Evolutionary conservation across 1,139 yeast genomes (phyloP), one percentile per base, ranked within the genome.

Genomic region (Candida pseudocylindracea): DNA sequence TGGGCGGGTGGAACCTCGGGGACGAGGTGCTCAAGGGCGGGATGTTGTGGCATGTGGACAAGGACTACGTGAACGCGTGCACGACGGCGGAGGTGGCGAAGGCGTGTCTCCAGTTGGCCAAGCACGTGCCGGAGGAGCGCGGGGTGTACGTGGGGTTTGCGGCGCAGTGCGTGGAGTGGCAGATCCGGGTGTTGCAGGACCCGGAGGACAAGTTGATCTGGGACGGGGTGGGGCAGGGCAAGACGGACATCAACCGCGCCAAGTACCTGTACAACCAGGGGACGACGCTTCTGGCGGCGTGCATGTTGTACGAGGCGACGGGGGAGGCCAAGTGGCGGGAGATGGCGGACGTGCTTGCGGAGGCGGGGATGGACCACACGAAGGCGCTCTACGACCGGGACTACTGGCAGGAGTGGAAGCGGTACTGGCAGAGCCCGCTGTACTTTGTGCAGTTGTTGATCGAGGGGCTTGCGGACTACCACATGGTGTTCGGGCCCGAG

Each of bases 261-360:
- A 72, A 73, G 48, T 70, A 74, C 70, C 61, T 76, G n/a, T 74
- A 74, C 48, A 73, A 73, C 49, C 62, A 69, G 26, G 83, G 85
- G 12, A 63, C 75, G 5, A 67, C 80, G 0, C 44, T 73, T 31
- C 64, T 74, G 8, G 67, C 72, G 1, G 60, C 69, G 6, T 48
- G 67, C 8, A 54, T 62, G 41, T 51, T 74, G 39, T 72, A 63
- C 43, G 55, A 54, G 36, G 53, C 57, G 37, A 73, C 79, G 13
- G 49, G 55, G 27, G 70, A 72, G 39, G 49, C 54, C 12, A 57
- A 65, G 42, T 72, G 76, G 71, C 53, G 59, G 41, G 45, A 59
- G 11, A 60, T 63, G 36, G 76, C 83, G 4, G 62, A 60, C 38
- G 65, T 55, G n/a, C 54, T 72, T 39, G 79, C 76, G 9, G 55